Conservation (phyloP, 2,329 filamentous ascomycete genomes). For the Amauroascus niger region DNA sequence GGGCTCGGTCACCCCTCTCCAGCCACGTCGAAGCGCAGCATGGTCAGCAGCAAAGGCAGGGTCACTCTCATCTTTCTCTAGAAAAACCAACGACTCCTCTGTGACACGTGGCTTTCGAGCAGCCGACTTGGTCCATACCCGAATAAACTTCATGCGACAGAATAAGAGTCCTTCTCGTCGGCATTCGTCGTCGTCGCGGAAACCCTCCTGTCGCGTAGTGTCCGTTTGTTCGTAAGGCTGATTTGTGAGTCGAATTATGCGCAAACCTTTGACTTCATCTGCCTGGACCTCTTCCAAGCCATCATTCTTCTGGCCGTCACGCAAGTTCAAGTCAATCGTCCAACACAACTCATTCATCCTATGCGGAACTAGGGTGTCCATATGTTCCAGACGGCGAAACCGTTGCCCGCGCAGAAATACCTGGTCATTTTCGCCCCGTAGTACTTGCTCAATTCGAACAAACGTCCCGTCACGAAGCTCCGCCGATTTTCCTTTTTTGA, state of each 20-base stretch:
- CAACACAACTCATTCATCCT: slow-evolving; percentile 40
- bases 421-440: slow-evolving; percentile 19
- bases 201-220: slow-evolving; percentile 12
- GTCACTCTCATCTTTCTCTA: slow-evolving; percentile 27
- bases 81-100: slow-evolving; percentile 25
- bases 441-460: slow-evolving; percentile 33
- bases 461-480: slow-evolving; percentile 35
- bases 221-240: slow-evolving; percentile 30
- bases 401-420: slow-evolving; percentile 34
- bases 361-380: slow-evolving; percentile 31
- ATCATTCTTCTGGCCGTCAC: slow-evolving; percentile 23
- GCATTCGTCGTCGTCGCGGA: slow-evolving; percentile 18
- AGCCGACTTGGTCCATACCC: slow-evolving; percentile 12
- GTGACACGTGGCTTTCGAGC: background rate
- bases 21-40: slow-evolving; percentile 22
- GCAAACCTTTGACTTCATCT: slow-evolving; percentile 31
- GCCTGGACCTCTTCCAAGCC: slow-evolving; percentile 34
- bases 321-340: slow-evolving; percentile 22
- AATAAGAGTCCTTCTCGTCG: slow-evolving; percentile 28
- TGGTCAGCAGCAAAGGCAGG: slow-evolving; percentile 14
- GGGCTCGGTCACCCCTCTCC: slow-evolving; percentile 26
- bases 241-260: slow-evolving; percentile 49
- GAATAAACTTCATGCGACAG: slow-evolving; percentile 27
- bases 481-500: slow-evolving; percentile 26
- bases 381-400: slow-evolving; percentile 26